Conservation (phyloP, 176 grass and related monocot genomes). For the Leersia perrieri region DNA sequence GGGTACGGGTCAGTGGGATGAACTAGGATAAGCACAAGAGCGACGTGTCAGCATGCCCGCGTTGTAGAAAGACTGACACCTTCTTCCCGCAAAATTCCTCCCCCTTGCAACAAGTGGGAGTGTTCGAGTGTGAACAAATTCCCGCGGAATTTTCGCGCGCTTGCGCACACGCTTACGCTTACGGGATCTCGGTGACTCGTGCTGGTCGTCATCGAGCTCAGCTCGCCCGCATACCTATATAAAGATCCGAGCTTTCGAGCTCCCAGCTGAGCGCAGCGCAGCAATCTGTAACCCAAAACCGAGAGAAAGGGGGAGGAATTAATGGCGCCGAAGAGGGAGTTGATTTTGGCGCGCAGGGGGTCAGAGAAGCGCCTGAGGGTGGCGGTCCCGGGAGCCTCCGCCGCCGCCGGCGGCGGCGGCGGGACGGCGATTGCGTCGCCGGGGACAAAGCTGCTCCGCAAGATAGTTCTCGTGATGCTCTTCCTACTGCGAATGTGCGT, state of each 20-base stretch:
- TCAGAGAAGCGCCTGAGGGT: constrained; percentile 1
- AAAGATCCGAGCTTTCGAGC: not conserved
- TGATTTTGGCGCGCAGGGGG: not conserved
- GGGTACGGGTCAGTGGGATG: no score
- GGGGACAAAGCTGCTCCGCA: not conserved
- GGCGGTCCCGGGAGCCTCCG: not conserved
- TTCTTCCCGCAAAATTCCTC: no score
- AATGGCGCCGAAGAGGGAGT: constrained; percentile 8
- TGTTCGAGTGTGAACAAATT: no score
- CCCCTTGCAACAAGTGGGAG: no score
- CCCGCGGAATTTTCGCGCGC: no score
- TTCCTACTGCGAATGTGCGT: constrained; percentile 14
- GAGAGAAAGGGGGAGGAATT: no score
- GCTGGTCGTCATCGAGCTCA: not conserved
- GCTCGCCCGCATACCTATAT: not conserved
- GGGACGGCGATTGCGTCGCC: not conserved
- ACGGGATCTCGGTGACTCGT: no score
- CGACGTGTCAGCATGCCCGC: no score
- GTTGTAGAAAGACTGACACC: no score
- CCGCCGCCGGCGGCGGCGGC: not conserved
- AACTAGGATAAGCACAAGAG: no score
- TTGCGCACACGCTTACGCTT: no score
- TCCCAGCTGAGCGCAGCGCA: no score
- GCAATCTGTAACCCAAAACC: not conserved
- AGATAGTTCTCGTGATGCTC: constrained; percentile 20